phyloP scores from a whole-genome alignment of 2,329 filamentous ascomycete species.

The Septoria linicola region DNA sequence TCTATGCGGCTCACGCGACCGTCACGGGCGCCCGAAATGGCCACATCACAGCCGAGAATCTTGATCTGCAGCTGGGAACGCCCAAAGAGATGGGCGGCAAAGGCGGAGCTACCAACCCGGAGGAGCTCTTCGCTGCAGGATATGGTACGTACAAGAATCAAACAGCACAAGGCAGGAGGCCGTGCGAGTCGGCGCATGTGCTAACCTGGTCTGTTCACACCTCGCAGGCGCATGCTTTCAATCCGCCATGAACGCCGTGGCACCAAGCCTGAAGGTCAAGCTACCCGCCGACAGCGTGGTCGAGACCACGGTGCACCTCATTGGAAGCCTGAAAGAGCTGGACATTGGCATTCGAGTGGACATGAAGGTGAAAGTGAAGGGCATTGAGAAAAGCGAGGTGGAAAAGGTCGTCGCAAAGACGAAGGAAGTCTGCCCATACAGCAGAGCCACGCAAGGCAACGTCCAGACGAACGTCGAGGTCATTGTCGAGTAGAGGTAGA shows the following conservation, averaged over 20 bases:
- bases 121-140: conserved; percentile 51
- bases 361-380: conserved; percentile 43
- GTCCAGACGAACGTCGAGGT: conserved; percentile 30
- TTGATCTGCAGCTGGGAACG: conserved; percentile 21
- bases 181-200: not conserved
- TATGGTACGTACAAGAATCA: conserved; percentile 38
- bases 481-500: conserved; percentile 16
- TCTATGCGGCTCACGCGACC: conserved; percentile 20
- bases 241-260: conserved; percentile 48
- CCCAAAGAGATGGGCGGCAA: conserved; percentile 24
- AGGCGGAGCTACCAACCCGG: conserved; percentile 44
- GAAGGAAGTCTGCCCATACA: conserved; percentile 40
- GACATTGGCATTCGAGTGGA: conserved; percentile 49
- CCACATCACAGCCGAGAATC: conserved; percentile 17
- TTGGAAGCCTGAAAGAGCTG: conserved; percentile 47
- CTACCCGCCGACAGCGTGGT: conserved; percentile 47
- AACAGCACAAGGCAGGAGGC: not conserved
- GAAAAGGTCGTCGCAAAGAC: conserved; percentile 41
- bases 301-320: conserved; percentile 46
- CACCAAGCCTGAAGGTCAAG: conserved; percentile 42
- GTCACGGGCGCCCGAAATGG: conserved; percentile 26
- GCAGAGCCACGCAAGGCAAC: conserved; percentile 38
- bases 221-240: conserved; percentile 45
- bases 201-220: not conserved
- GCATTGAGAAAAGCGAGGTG: conserved; percentile 34